A percentile compares a stretch with the other conserved stretches of the same genome.
These are phyloP conservation scores for Coemansia erecta DNA, from an alignment of 192 early-diverging fungal genomes.

Conservation along the genomic window DNA sequence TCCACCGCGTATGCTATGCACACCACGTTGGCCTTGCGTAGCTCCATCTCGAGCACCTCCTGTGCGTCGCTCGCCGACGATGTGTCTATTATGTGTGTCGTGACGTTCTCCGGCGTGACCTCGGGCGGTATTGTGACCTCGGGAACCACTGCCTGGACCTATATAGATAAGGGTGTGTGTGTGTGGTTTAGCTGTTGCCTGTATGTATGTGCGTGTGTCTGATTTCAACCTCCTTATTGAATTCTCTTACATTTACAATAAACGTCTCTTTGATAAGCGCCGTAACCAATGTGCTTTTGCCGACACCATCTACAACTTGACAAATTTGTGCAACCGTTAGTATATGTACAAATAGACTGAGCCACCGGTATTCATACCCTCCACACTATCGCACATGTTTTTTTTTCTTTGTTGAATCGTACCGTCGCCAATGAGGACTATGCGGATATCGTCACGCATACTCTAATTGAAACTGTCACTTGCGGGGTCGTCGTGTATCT, in stretches of 20 bases:
- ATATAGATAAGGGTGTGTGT: not conserved
- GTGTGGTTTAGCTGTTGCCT: too few species aligned
- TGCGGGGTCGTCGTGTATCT: not conserved
- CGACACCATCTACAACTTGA: slow-evolving; percentile 66
- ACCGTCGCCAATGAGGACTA: slow-evolving; percentile 92
- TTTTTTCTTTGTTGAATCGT: slow-evolving; percentile 18
- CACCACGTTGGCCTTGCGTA: slow-evolving; percentile 96
- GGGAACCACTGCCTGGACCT: slow-evolving; percentile 91
- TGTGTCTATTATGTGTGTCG: slow-evolving; percentile 97
- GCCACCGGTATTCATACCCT: too few species aligned
- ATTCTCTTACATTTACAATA: slow-evolving; percentile 86
- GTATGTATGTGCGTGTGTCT: too few species aligned
- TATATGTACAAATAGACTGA: too few species aligned
- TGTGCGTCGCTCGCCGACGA: slow-evolving; percentile 83
- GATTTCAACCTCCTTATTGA: too few species aligned
- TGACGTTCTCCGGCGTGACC: slow-evolving; percentile 93
- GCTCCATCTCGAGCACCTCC: slow-evolving; percentile 86
- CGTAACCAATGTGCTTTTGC: slow-evolving; percentile 96
- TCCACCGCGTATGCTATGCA: slow-evolving; percentile 96
- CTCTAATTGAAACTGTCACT: slow-evolving; percentile 4
- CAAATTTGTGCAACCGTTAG: not conserved
- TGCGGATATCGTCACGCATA: slow-evolving; percentile 88
- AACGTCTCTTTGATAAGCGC: slow-evolving; percentile 96
- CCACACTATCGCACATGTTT: not conserved
- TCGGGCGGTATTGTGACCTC: slow-evolving; percentile 99